Evolutionary conservation across 2,329 filamentous ascomycete species (phyloP), one percentile per base, ranked within the genome.

Genomic region (Graphilbum sp.): DNA sequence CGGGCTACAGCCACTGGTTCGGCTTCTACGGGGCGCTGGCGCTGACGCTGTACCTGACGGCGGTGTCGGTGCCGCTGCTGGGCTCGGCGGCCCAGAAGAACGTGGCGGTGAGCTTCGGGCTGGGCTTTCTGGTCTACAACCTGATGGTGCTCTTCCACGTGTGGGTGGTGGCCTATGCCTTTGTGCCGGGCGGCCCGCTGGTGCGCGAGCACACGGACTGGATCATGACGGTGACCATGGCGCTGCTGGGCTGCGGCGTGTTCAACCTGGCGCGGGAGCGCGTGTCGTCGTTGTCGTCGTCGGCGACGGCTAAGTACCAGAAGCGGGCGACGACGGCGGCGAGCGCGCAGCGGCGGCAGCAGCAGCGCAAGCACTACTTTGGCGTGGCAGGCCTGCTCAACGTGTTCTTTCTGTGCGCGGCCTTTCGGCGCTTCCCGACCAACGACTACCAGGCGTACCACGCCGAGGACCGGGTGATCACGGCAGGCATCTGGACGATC

Each of bases 111-210:
- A 84, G 83, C 0, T 98, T 98, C 53, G 90, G 88, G 3, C 54
- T 92, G 13, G 88, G 82, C 4, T 95, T 94, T 61, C 61, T 95
- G 37, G 57, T 93, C 35, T 98, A 96, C 64, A 94, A 96, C 58
- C 69, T 96, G 50, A 62, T 96, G 62, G 79, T 95, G 5, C 71
- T 98, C n/a, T 94, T 94, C 65, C 88, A 96, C 53, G 86, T 95
- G 39, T 98, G 90, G 90, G 82, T 95, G 27, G 90, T 98, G 11
- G 90, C 90, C 2, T 98, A 98, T 51, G 90, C 90, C 12, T 98
- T 98, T 49, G 90, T 98, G 3, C 90, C 90, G 2, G 90, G 90
- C 37, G 90, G 90, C 2, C 85, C 85, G 3, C 69, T 94, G 1
- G 82, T 98, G 32, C 79, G 90, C 33, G 90, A 98, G 56, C 87